Evolutionary conservation across 257 asterid genomes (phyloP), one percentile per base, ranked within the genome.

Genomic region (Sherardia arvensis): DNA sequence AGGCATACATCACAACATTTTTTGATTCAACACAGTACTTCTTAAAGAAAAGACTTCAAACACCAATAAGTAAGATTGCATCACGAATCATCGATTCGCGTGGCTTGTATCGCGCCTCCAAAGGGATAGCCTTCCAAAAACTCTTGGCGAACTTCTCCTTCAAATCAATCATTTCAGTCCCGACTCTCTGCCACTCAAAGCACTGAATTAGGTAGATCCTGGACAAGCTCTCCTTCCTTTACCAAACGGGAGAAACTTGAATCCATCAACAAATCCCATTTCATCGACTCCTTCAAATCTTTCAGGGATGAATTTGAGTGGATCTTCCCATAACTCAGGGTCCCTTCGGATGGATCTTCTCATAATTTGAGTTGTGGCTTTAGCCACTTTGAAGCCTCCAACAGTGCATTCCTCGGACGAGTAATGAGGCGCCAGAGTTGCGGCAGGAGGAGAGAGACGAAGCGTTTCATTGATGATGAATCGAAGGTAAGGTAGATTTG

Each of bases 301-400:
- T 21, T 75, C 81, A 0, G 86, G 83, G 32, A 36, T 67, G 59
- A 77, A 80, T 14, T 43, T 64, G 0, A 22, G 33, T 0, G 79
- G 64, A 1, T 77, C 70, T 1, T 77, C 53, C 83, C 79, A 72
- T 3, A 53, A 8, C 4, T 48, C 29, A 4, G 71, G 62, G 38
- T 75, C 76, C 25, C 75, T 72, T 0, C 72, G 81, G 25, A 80
- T 73, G 15, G 78, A 75, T 77, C 79, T 78, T 81, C 10, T 78
- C 78, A 15, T 75, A 7, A 38, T n/a, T n/a, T 75, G 18, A 49
- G 73, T 78, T 48, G 81, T 78, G 6, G 55, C 57, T 26, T 28
- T 49, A 0, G 74, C 76, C 8, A 78, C 48, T 1, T 45, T 58
- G 43, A 45, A 71, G 6, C 71, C 69, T 11, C 67, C 75, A 9